phyloP scores from a whole-genome alignment of 106 monocot genomes.

The Allium fistulosum region DNA sequence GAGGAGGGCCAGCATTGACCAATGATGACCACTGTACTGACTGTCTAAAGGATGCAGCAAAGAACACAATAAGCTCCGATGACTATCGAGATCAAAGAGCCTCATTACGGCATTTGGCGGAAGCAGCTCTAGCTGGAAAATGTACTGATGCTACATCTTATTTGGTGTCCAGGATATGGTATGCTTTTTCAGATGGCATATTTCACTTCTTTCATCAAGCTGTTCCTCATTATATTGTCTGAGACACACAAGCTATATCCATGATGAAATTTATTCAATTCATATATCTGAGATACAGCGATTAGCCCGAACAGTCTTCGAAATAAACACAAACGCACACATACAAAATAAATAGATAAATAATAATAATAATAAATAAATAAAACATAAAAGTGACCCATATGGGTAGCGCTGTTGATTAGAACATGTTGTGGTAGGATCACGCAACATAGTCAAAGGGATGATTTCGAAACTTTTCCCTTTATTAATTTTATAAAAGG shows the following conservation, averaged over 20 bases:
- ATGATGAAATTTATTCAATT: neutral
- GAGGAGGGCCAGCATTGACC: constrained; percentile 53
- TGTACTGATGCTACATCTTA: constrained; percentile 47
- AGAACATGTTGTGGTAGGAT: no score
- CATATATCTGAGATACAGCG: no score
- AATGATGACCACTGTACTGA: constrained; percentile 55
- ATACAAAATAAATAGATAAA: no score
- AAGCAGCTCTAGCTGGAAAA: constrained; percentile 72
- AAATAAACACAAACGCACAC: no score
- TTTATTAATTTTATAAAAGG: no score
- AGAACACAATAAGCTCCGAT: constrained; percentile 51
- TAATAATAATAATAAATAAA: no score
- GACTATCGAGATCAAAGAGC: constrained; percentile 74
- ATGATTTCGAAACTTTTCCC: no score
- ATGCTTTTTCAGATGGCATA: neutral
- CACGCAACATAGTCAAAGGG: no score
- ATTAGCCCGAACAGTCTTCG: no score
- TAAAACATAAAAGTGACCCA: no score
- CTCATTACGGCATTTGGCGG: constrained; percentile 64
- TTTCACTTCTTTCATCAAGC: neutral
- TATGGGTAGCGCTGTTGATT: no score
- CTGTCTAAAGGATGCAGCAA: constrained; percentile 65
- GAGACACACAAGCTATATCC: neutral
- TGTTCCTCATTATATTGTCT: constrained; percentile 1
- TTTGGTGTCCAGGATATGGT: constrained; percentile 89